Base-by-base conservation (phyloP, 2,329 filamentous ascomycete genomes). In the Aspergillus amoenus region DNA sequence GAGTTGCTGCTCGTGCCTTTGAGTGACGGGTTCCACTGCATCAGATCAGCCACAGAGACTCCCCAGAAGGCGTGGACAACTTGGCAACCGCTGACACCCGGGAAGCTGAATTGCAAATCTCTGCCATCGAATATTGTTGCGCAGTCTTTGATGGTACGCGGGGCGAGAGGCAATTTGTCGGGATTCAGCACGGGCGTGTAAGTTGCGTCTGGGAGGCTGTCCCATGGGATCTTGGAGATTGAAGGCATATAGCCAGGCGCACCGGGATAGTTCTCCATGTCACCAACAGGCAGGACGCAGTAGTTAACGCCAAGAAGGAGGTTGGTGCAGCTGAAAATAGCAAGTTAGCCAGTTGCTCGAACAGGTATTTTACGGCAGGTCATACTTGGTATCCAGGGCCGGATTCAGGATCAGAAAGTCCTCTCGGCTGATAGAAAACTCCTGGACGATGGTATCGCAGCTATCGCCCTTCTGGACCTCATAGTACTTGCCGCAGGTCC, bases 401-500 rank as follows among this genome's bases (percentile, higher is more conserved):
- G 53, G 47, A 17, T 61, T 61, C 8, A 61, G 49, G 22, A 61
- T 41, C 1, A 44, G 34, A 22, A 61, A 60, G 43, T 61, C 22
- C 3, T 50, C 37, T 5, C 43, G 43, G 21, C 8, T 47, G 41
- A 61, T 57, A 13, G n/a, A 12, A 18, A 47, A 51, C 21, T 53
- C 47, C 9, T 44, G 21, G 6, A 52, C 21, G 13, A 60, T 49
- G 2, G 13, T 34, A 18, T 41, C 17, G 43, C 52, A 61, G 22
- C 32, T 17, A 3, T 61, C 52, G 3, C 41, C 34, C 1, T 15
- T 18, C 12, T 55, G 37, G 11, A 59, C 44, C 5, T n/a, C 21
- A 30, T 61, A 58, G 18, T 50, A 61, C 34, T 50, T 8, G 11
- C 57, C 53, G 17, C 59, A 61, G 2, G 30, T 24, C 39, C n/a